These are phyloP conservation scores for Rhododendron griersonianum DNA, from an alignment of 148 eudicot genomes.

Conservation along the genomic window DNA sequence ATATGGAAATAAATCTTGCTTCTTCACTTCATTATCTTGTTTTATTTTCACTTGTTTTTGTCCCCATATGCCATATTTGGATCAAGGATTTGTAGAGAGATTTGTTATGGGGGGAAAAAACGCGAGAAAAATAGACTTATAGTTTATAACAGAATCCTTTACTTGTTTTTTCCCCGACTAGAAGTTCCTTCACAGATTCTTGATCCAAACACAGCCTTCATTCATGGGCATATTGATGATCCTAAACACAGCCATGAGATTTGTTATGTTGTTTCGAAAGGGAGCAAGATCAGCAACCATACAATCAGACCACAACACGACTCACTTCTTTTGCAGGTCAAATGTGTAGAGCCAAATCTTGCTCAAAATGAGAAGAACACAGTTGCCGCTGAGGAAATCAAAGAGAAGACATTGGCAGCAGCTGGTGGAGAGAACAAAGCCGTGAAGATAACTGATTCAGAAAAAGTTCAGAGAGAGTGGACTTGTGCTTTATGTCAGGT, in stretches of 20 bases:
- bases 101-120: no score
- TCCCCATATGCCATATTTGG: no score
- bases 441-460: background rate
- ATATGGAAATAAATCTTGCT: no score
- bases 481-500: conserved; percentile 19
- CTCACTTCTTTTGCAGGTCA: background rate
- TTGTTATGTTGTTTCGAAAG: background rate
- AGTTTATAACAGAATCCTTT: background rate
- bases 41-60: background rate
- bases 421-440: background rate
- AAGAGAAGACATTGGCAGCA: background rate
- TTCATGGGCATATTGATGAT: no score
- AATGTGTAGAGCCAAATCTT: background rate
- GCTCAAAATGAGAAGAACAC: background rate
- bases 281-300: background rate
- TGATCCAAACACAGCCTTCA: no score
- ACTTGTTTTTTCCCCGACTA: background rate
- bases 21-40: no score
- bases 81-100: no score
- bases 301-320: background rate
- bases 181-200: background rate
- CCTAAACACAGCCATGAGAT: background rate
- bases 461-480: conserved; percentile 17
- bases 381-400: background rate
- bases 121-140: background rate